Percentiles rank a stretch among this genome's conserved stretches.
These are phyloP conservation scores for Yarrowia osloensis DNA, from an alignment of 805 yeast species.

Conservation along the genomic window DNA sequence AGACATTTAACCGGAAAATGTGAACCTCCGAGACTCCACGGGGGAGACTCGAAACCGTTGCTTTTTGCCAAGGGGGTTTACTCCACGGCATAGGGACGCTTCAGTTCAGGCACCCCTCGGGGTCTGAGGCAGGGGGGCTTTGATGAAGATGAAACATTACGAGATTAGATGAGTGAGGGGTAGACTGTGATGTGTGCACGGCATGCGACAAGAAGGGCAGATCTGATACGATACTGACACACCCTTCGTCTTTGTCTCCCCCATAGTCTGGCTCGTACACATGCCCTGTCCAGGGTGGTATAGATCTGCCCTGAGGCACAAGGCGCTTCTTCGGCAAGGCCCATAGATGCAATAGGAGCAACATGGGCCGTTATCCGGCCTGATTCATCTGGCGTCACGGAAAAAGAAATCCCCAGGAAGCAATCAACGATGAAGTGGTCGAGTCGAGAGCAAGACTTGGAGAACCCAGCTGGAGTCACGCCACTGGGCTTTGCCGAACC, in stretches of 20 bases:
- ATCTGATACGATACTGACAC: no score
- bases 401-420: background rate
- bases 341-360: background rate
- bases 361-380: background rate
- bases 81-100: background rate
- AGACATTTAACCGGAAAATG: no score
- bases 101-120: background rate
- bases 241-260: no score
- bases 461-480: background rate
- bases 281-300: no score
- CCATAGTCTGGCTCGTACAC: no score
- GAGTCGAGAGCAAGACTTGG: background rate
- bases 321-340: background rate
- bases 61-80: background rate
- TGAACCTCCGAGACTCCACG: background rate
- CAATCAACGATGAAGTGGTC: background rate
- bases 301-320: background rate
- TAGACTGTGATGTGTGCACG: background rate
- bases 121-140: background rate
- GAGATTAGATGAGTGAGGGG: slow-evolving; percentile 1
- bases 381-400: background rate
- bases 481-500: background rate
- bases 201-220: background rate
- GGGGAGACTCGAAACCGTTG: background rate
- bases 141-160: background rate